These are phyloP conservation scores for Sphenostylis stenocarpa DNA, from an alignment of 306 rosid species.

Conservation along the genomic window DNA sequence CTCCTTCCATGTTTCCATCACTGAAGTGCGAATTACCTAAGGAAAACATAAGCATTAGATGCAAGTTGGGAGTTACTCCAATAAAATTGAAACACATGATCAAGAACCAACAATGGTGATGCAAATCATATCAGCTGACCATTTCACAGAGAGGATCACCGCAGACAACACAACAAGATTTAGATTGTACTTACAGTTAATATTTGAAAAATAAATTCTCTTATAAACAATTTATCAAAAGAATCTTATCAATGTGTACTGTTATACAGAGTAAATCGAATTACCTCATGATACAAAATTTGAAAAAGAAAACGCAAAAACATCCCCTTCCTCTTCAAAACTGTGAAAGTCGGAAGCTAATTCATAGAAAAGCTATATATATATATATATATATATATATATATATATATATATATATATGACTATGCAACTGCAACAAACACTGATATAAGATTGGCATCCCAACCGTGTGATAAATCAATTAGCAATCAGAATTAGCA, in stretches of 20 bases:
- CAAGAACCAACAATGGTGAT: slow-evolving; percentile 3
- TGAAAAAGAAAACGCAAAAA: not conserved
- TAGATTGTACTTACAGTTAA: not conserved
- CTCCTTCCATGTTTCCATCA: slow-evolving; percentile 56
- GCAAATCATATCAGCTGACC: not conserved
- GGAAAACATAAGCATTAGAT: slow-evolving; percentile 32
- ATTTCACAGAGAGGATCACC: slow-evolving; percentile 17
- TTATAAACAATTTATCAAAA: not conserved
- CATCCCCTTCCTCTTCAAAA: not conserved
- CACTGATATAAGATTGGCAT: not conserved
- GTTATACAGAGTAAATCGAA: not conserved
- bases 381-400: too few relatives aligned
- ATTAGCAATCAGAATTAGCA: not conserved
- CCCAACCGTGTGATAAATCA: slow-evolving; percentile 12
- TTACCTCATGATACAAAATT: not conserved
- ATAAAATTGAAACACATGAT: slow-evolving; percentile 26
- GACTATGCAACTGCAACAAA: slow-evolving; percentile 11
- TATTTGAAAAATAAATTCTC: not conserved
- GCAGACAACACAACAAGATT: not conserved
- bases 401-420: too few relatives aligned
- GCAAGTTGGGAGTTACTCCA: not conserved
- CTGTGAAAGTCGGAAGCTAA: not conserved
- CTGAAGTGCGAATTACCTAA: slow-evolving; percentile 57
- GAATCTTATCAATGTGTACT: not conserved
- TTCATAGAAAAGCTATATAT: not conserved